phyloP scores from a whole-genome alignment of 108 stramenopile species.

The Cyclotella cryptica region DNA sequence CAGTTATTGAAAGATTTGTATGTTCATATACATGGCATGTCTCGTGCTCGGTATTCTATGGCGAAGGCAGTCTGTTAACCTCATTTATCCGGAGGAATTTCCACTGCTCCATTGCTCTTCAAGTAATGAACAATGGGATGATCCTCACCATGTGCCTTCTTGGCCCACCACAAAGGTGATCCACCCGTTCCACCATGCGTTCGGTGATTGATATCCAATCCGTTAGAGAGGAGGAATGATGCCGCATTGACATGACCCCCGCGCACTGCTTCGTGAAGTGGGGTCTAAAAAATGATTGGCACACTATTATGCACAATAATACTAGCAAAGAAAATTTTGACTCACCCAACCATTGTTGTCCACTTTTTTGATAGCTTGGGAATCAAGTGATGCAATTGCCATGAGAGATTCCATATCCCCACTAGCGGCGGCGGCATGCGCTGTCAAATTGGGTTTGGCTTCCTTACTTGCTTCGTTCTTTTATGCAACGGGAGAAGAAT shows the following conservation, averaged over 20 bases:
- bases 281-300: conserved; percentile 36
- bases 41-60: too few relatives aligned
- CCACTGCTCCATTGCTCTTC: conserved; percentile 45
- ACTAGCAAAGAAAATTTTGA: neutral
- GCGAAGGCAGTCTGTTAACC: neutral
- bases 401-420: conserved; percentile 62
- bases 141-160: conserved; percentile 44
- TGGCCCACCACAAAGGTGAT: conserved; percentile 74
- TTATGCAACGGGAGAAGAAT: neutral
- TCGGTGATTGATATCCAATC: conserved; percentile 64
- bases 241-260: conserved; percentile 68
- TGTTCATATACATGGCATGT: too few relatives aligned
- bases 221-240: conserved; percentile 54
- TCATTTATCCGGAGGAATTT: conserved; percentile 37
- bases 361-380: conserved; percentile 48
- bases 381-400: conserved; percentile 53
- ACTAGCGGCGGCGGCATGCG: conserved; percentile 62
- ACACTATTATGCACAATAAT: neutral
- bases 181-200: conserved; percentile 71
- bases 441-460: conserved; percentile 26
- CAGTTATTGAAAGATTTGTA: too few relatives aligned
- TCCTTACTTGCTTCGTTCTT: neutral
- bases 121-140: conserved; percentile 47
- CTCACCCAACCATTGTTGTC: conserved; percentile 78
- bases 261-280: conserved; percentile 87